These are phyloP conservation scores for Aspergillus avenaceus DNA, from an alignment of 495 filamentous ascomycete species.

Conservation along the genomic window DNA sequence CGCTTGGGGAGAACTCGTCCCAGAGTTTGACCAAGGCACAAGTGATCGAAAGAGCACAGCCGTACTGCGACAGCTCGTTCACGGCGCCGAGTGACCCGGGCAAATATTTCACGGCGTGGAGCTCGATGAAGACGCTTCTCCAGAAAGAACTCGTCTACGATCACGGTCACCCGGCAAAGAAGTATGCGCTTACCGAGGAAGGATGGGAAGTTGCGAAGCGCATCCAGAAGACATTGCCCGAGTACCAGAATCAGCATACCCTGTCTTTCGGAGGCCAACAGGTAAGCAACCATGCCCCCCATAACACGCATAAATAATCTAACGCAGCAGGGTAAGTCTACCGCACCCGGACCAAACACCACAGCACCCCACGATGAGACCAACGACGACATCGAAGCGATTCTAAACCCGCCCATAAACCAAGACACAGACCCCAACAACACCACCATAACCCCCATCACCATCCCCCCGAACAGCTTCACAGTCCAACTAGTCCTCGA, in stretches of 20 bases:
- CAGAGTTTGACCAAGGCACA: slow-evolving; percentile 63
- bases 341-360: too few relatives aligned
- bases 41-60: slow-evolving; percentile 66
- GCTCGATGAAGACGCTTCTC: slow-evolving; percentile 73
- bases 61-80: slow-evolving; percentile 71
- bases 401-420: background rate
- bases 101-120: slow-evolving; percentile 80
- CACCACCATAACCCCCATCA: slow-evolving; percentile 44
- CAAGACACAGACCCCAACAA: slow-evolving; percentile 4
- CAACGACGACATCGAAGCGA: slow-evolving; percentile 1
- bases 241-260: slow-evolving; percentile 19
- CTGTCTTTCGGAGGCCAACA: slow-evolving; percentile 13
- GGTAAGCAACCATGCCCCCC: slow-evolving; percentile 8
- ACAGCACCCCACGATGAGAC: background rate
- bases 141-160: slow-evolving; percentile 74
- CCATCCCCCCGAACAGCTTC: slow-evolving; percentile 60
- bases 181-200: slow-evolving; percentile 70
- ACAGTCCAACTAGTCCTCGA: slow-evolving; percentile 73
- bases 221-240: slow-evolving; percentile 49
- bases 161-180: slow-evolving; percentile 61
- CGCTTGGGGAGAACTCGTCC: slow-evolving; percentile 49
- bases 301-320: background rate
- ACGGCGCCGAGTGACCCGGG: slow-evolving; percentile 61
- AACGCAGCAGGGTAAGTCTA: slow-evolving; percentile 7
- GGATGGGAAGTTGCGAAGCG: slow-evolving; percentile 74